Percentiles rank a stretch among this genome's conserved stretches.
Evolutionary conservation across 768 basidiomycete species (phyloP).

Genomic region (Nidularia pulvinata): DNA sequence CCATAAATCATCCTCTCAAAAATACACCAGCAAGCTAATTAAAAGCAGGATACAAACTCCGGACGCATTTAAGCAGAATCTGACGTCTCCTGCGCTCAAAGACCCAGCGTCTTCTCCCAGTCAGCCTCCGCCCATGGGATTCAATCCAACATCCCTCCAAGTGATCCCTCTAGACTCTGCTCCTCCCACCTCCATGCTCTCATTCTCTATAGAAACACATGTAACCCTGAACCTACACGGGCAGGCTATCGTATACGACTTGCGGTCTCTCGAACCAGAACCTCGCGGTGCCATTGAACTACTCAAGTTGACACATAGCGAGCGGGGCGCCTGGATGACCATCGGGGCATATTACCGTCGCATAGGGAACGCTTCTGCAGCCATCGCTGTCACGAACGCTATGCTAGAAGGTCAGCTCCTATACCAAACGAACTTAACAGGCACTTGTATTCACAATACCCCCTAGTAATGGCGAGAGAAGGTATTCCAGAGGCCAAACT

Average conservation of each 20-base stretch:
- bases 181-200: constrained; percentile 6
- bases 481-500: constrained; percentile 33
- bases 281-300: constrained; percentile 42
- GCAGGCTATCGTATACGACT: constrained; percentile 38
- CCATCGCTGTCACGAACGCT: constrained; percentile 37
- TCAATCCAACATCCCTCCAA: no score
- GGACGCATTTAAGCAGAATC: no score
- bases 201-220: constrained; percentile 16
- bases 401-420: constrained; percentile 44
- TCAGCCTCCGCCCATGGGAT: no score
- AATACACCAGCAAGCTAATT: no score
- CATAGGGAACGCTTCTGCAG: constrained; percentile 40
- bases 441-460: not conserved
- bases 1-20: no score
- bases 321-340: constrained; percentile 55
- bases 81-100: no score
- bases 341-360: constrained; percentile 54
- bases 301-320: constrained; percentile 40
- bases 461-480: constrained; percentile 36
- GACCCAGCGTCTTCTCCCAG: no score
- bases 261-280: constrained; percentile 40
- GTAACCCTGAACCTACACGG: constrained; percentile 35
- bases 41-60: no score
- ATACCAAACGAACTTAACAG: no score
- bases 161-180: constrained; percentile 3